Evolutionary conservation across 2,329 filamentous ascomycete species (phyloP), one percentile per base, ranked within the genome.

Genomic region (Coleophoma eucalyptorum): DNA sequence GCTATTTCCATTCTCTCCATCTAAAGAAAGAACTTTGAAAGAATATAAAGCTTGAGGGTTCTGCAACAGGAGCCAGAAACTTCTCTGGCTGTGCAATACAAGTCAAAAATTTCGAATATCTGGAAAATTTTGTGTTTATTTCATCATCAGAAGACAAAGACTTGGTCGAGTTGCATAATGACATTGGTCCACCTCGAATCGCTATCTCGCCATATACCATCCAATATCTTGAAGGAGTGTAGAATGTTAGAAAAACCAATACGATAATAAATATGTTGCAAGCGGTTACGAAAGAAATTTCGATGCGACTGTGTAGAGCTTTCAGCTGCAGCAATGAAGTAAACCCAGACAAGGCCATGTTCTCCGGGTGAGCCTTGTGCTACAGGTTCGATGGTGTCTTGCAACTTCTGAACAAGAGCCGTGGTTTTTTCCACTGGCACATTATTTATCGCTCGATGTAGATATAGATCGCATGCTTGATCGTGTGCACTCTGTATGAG

Each of bases 281-380:
- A 26, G 11, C 43, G 43, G 13, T 46, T 34, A 6, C 26, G 34
- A 32, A 46, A 46, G 32, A 46, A 46, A 18, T 33, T 34, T 33
- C 43, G 43, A 46, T 46, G 43, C 8, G 12, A 7, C 16, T n/a
- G 11, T 15, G 34, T 20, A 18, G 43, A 35, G n/a, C 46, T 48
- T 21, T 48, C 46, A 41, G 46, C 46, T 5, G 46, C 46, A 18
- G 15, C 18, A 42, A 48, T 31, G 19, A 48, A 48, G 33, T 48
- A 48, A 19, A 41, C 26, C 46, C 46, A 48, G 11, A 48, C 46
- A n/a, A 48, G 26, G n/a, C 20, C 46, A 18, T 48, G 46, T 42
- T 38, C 46, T 15, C 46, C 46, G 6, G 16, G 13, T 12, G 34
- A 35, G 16, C 26, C 18, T 12, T 31, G 35, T 31, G 19, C 13